These are phyloP conservation scores for Entomortierella chlamydospora DNA, from an alignment of 192 early-diverging fungal species.

Conservation along the genomic window DNA sequence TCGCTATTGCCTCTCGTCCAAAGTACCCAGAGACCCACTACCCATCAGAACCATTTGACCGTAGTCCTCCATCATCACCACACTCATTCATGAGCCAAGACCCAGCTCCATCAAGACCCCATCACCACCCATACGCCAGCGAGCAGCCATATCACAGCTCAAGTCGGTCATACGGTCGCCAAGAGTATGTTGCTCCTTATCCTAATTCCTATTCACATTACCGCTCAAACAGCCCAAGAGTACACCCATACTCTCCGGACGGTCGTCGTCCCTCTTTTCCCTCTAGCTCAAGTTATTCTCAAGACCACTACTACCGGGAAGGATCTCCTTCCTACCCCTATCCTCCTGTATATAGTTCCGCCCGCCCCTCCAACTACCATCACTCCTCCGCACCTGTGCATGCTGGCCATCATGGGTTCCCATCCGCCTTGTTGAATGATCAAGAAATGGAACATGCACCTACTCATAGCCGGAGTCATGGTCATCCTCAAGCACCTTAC, in stretches of 20 bases:
- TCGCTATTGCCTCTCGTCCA: slow-evolving; percentile 20
- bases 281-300: slow-evolving; percentile 1
- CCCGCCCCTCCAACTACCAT: background rate
- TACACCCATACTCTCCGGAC: slow-evolving; percentile 7
- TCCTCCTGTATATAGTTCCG: slow-evolving; percentile 31
- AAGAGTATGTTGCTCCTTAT: background rate
- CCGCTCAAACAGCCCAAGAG: slow-evolving; percentile 7
- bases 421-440: slow-evolving; percentile 20
- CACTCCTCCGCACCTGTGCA: slow-evolving; percentile 4
- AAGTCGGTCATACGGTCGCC: slow-evolving; percentile 4
- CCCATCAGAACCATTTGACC: slow-evolving; percentile 22
- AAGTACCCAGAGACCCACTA: background rate
- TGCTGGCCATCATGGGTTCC: slow-evolving; percentile 32
- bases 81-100: slow-evolving; percentile 8
- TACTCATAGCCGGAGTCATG: background rate
- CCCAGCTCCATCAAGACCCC: slow-evolving; percentile 13
- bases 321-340: slow-evolving; percentile 18
- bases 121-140: slow-evolving; percentile 7
- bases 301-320: slow-evolving; percentile 14
- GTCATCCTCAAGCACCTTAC: background rate
- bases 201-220: slow-evolving; percentile 1
- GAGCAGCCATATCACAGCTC: slow-evolving; percentile 10
- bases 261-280: slow-evolving; percentile 12
- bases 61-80: slow-evolving; percentile 40
- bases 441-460: slow-evolving; percentile 30